Evolutionary conservation across 1,139 yeast genomes (phyloP).

Genomic region (Kodamaea anthophila): DNA sequence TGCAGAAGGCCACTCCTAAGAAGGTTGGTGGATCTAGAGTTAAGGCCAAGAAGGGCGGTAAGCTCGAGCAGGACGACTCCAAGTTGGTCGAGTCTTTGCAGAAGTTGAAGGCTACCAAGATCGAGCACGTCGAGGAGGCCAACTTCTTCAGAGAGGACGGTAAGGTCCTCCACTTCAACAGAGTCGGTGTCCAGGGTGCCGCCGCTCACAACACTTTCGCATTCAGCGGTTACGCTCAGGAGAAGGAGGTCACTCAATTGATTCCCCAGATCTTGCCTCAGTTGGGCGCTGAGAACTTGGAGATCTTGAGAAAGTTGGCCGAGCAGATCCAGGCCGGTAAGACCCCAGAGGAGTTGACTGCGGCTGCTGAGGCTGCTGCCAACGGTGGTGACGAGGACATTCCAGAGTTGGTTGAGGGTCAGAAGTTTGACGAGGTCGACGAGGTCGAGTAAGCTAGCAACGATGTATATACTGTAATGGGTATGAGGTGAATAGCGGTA

Average conservation of each 20-base stretch:
- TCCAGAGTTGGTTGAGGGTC: conserved; percentile 94
- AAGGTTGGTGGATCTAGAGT: conserved; percentile 90
- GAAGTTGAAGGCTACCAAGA: conserved; percentile 83
- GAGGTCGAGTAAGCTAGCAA: conserved; percentile 20
- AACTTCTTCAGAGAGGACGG: conserved; percentile 97
- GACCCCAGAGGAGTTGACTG: conserved; percentile 41
- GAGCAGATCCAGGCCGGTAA: conserved; percentile 72
- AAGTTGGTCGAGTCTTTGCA: conserved; percentile 86
- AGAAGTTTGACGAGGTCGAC: conserved; percentile 86
- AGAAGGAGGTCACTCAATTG: conserved; percentile 87
- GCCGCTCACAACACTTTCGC: conserved; percentile 89
- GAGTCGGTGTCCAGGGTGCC: conserved; percentile 93
- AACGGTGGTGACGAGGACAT: conserved; percentile 66
- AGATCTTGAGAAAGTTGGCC: conserved; percentile 84
- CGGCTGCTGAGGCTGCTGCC: conserved; percentile 45
- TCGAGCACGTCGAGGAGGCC: conserved; percentile 91
- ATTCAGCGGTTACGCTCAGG: conserved; percentile 92
- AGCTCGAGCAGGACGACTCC: conserved; percentile 77
- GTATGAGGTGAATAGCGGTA: too few relatives aligned
- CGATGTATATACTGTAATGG: conserved; percentile 6
- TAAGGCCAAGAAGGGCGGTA: conserved; percentile 62
- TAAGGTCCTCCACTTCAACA: conserved; percentile 89
- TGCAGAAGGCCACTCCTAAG: conserved; percentile 68
- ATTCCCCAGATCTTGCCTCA: conserved; percentile 94
- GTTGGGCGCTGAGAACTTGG: conserved; percentile 94